Percentiles rank a stretch among this genome's conserved stretches.
Evolutionary conservation across 768 basidiomycete species (phyloP).

Genomic region (Psilocybe cyanescens): DNA sequence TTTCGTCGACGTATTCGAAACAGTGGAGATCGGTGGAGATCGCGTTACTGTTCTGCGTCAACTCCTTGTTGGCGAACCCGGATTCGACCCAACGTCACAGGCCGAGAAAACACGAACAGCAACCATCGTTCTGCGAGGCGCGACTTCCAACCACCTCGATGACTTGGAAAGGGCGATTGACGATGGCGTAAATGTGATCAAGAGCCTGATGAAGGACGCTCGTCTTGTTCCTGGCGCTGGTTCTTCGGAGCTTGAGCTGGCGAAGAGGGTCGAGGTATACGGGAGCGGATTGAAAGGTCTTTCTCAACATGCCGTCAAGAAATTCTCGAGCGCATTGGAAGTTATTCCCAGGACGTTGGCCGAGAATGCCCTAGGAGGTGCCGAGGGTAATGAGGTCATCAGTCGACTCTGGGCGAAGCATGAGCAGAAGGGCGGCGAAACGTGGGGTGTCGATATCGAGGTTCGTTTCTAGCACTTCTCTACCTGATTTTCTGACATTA

Average conservation of each 20-base stretch:
- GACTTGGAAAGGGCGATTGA: constrained; percentile 97
- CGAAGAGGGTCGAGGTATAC: constrained; percentile 80
- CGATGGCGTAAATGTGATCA: constrained; percentile 96
- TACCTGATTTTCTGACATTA: background rate
- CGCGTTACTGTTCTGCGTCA: constrained; percentile 97
- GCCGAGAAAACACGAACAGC: constrained; percentile 85
- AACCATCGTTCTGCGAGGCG: constrained; percentile 94
- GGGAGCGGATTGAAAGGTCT: constrained; percentile 90
- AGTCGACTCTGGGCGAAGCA: constrained; percentile 91
- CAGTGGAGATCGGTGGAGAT: constrained; percentile 95
- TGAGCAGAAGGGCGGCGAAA: constrained; percentile 70
- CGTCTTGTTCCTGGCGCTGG: constrained; percentile 94
- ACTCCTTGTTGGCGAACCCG: constrained; percentile 65
- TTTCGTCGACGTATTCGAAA: constrained; percentile 92
- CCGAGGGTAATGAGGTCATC: constrained; percentile 91
- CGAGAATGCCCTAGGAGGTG: constrained; percentile 92
- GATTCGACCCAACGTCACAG: constrained; percentile 51
- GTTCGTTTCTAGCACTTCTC: constrained; percentile 39
- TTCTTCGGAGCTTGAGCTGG: constrained; percentile 93
- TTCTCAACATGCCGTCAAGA: constrained; percentile 90
- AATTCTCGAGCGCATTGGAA: constrained; percentile 88
- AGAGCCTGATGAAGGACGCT: constrained; percentile 87
- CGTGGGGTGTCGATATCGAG: constrained; percentile 90
- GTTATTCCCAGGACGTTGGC: constrained; percentile 91
- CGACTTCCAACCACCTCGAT: constrained; percentile 92